Base-by-base conservation (phyloP, 1,284 basidiomycete genomes). In the Moesziomyces sp. region DNA sequence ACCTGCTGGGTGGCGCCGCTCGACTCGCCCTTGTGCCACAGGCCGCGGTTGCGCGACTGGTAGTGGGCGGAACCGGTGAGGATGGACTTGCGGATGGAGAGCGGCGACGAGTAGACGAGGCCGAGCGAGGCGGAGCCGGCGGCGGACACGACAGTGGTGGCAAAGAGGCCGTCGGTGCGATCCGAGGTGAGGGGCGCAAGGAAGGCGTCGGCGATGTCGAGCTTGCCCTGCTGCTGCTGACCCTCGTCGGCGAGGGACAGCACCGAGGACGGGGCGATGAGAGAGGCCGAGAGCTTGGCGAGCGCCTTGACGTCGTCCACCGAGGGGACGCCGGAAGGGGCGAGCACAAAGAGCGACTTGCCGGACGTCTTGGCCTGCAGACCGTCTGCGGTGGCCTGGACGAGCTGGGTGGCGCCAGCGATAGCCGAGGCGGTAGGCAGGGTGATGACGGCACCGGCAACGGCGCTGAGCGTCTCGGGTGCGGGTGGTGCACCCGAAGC, bases 21-120 rank as follows among this genome's bases (percentile, higher is more conserved):
- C 0, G 94, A 97, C 85, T 93, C 95, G 24, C 97, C 97, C 85
- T 99, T 99, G 67, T 92, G 88, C 97, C 97, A 99, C 19, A 99
- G 86, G 9, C 95, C 95, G 80, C 94, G 94, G 18, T 84, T 84
- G 72, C 97, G 91, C 19, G 94, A 97, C 84, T 98, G 94, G 85
- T 99, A 99, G 42, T 97, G 91, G 28, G 96, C 97, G 79, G 91
- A 91, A 35, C 94, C 93, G 2, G 93, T 92, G 50, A 89, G 76
- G 81, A 99, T 94, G 73, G 92, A 92, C 84, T 95, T 92, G 66
- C 89, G 89, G 72, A 99, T 88, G 4, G 93, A 96, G 79, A 92
- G 91, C 49, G 85, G 82, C 14, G 97, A 99, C n/a, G 97, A 99
- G 86, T 99, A 99, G 47, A 98, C 97, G 57, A 99, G 89, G 19